Evolutionary conservation across 768 basidiomycete species (phyloP).

Genomic region (Trametes punicea): DNA sequence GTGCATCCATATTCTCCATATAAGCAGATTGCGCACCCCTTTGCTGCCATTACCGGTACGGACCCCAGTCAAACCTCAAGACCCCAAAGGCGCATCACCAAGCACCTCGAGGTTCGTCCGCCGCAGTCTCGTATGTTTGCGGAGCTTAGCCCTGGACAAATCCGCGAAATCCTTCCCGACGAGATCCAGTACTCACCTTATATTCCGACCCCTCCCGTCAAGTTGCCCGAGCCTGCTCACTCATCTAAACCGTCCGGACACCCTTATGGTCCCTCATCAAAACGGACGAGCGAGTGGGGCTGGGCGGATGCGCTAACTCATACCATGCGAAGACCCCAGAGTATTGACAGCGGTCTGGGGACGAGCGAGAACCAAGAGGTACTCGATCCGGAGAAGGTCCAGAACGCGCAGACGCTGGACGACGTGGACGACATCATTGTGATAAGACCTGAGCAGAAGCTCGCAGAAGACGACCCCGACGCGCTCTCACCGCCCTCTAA

Average conservation of each 20-base stretch:
- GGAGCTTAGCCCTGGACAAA: conserved; percentile 28
- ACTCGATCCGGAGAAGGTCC: neutral
- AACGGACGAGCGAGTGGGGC: conserved; percentile 46
- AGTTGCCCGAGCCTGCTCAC: conserved; percentile 26
- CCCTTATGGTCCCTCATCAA: conserved; percentile 29
- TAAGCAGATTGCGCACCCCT: conserved; percentile 24
- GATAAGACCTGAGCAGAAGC: conserved; percentile 2
- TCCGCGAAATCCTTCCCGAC: conserved; percentile 30
- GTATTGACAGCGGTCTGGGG: conserved; percentile 45
- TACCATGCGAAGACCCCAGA: conserved; percentile 33
- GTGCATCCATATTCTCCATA: conserved; percentile 28
- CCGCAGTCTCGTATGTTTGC: conserved; percentile 25
- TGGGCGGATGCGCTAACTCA: conserved; percentile 63
- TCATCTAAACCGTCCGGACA: conserved; percentile 18
- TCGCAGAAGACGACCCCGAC: neutral
- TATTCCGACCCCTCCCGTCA: conserved; percentile 12
- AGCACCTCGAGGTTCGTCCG: conserved; percentile 5
- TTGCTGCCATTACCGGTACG: conserved; percentile 12
- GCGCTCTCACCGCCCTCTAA: conserved; percentile 1
- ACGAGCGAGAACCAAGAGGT: conserved; percentile 37
- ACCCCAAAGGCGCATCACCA: neutral
- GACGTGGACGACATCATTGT: conserved; percentile 5
- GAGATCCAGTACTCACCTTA: conserved; percentile 32
- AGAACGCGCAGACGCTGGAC: conserved; percentile 3
- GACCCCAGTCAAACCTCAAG: neutral